Base-by-base conservation (phyloP, 306 rosid genomes). In the Quillaja saponaria region DNA sequence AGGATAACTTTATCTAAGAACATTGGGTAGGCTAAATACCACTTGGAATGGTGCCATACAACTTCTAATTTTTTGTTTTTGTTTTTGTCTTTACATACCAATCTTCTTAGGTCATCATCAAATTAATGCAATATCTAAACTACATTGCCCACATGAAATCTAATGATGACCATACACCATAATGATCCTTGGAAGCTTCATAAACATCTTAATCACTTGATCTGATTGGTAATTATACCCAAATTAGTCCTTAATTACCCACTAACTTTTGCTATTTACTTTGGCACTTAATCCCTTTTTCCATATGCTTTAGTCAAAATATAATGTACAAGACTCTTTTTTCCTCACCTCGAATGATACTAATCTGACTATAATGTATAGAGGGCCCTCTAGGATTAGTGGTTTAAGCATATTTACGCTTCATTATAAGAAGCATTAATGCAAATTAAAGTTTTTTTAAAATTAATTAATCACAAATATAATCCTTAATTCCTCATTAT, bases 331-430 rank as follows among this genome's bases (percentile, higher is more conserved):
- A 25, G 2, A 25, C 40, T 38, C 68, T 49, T 69, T 52, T 62
- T 58, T 74, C 78, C 68, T 62, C 56, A 34, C n/a, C 56, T 71
- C 55, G 71, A 74, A 64, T 86, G 72, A 75, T 75, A 71, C 49
- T 69, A 58, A 72, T 67, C 71, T 31, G 69, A 73, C 57, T 56
- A 25, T 17, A 48, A 25, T 2, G 31, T 1, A 4, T 25, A 25
- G 2, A 51, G 73, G 72, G 45, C 71, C 53, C 71, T 60, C 49
- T 45, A 55, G 50, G 55, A n/a, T 61, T 56, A 52, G 68, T 62
- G 75, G 38, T 58, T 49, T 64, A 55, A 44, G 71, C 63, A 58
- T 67, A 68, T 51, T 57, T 51, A 44, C 73, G 63, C 46, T 65
- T 69, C 63, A 61, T 48, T 57, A 63, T 65, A 60, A 49, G 45